Conservation (phyloP, 805 yeast species). For the Cyberlindnera bimundalis region DNA sequence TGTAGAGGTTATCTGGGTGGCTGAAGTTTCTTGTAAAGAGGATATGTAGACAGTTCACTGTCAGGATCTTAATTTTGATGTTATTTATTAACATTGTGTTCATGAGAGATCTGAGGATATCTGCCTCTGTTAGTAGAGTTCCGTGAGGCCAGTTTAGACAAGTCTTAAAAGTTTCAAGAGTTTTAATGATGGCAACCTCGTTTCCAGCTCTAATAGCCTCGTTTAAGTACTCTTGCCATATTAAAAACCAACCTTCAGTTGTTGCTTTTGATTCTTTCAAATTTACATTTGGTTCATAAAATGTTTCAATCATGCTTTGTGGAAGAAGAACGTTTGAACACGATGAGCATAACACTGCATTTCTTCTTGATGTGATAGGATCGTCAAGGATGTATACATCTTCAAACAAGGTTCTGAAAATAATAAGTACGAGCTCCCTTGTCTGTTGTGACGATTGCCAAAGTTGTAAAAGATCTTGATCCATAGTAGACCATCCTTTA, state of each 20-base stretch:
- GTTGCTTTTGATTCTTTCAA: constrained; percentile 63
- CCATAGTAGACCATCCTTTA: constrained; percentile 88
- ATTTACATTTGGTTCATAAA: constrained; percentile 66
- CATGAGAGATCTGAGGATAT: constrained; percentile 62
- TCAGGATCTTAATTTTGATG: constrained; percentile 70
- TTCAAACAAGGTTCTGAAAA: constrained; percentile 84
- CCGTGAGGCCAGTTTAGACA: constrained; percentile 92
- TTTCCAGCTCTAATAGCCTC: constrained; percentile 40
- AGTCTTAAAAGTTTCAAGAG: constrained; percentile 80
- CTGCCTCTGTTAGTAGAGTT: constrained; percentile 60
- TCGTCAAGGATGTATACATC: constrained; percentile 92
- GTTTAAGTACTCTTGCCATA: constrained; percentile 61
- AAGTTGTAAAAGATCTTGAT: constrained; percentile 62
- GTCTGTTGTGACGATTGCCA: constrained; percentile 67
- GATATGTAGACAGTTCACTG: constrained; percentile 88
- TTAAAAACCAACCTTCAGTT: constrained; percentile 79
- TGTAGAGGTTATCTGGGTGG: constrained; percentile 63
- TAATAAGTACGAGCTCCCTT: constrained; percentile 72
- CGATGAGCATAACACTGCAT: constrained; percentile 71
- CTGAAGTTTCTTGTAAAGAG: constrained; percentile 77
- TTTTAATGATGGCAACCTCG: constrained; percentile 54
- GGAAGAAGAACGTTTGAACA: constrained; percentile 84
- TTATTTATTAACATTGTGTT: constrained; percentile 55
- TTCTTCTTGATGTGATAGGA: constrained; percentile 79
- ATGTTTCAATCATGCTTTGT: constrained; percentile 52